Percentiles rank a stretch among this genome's conserved stretches.
Conservation (phyloP, 768 basidiomycete species). For the Strobilomyces confusus region DNA sequence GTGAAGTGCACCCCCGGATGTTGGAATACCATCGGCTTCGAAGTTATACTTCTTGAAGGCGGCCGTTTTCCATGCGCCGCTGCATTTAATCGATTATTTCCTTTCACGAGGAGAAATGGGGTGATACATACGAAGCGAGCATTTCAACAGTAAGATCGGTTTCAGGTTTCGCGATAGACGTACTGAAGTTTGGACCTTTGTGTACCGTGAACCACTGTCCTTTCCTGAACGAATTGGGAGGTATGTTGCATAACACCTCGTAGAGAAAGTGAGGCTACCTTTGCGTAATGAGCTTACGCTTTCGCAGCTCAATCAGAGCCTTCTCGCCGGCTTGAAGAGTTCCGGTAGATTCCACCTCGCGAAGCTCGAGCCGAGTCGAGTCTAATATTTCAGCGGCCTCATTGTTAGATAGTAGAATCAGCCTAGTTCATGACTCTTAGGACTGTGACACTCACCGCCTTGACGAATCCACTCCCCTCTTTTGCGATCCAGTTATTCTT, state of each 20-base stretch:
- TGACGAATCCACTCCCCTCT: slow-evolving; percentile 82
- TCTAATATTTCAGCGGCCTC: slow-evolving; percentile 70
- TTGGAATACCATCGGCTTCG: slow-evolving; percentile 89
- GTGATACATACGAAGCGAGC: slow-evolving; percentile 69
- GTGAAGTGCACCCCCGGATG: slow-evolving; percentile 89
- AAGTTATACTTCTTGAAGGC: slow-evolving; percentile 99
- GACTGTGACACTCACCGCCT: slow-evolving; percentile 55
- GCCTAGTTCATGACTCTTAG: background rate
- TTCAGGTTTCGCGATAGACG: slow-evolving; percentile 87
- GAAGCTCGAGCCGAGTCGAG: slow-evolving; percentile 67
- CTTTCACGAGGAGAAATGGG: background rate
- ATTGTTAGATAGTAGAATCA: slow-evolving; percentile 4
- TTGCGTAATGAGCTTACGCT: slow-evolving; percentile 84
- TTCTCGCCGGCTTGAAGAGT: slow-evolving; percentile 75
- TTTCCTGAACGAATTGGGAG: slow-evolving; percentile 54
- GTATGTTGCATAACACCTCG: slow-evolving; percentile 2
- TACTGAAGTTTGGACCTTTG: slow-evolving; percentile 85
- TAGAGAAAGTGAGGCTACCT: slow-evolving; percentile 44
- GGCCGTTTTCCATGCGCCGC: slow-evolving; percentile 91
- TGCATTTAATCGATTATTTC: slow-evolving; percentile 29
- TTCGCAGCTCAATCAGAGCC: slow-evolving; percentile 78
- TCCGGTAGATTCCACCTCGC: slow-evolving; percentile 69
- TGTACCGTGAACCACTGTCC: slow-evolving; percentile 89
- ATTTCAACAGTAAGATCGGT: slow-evolving; percentile 97
- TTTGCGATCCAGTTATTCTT: slow-evolving; percentile 97